These are phyloP conservation scores for Tagetes patula DNA, from an alignment of 129 eudicot species.

Conservation along the genomic window DNA sequence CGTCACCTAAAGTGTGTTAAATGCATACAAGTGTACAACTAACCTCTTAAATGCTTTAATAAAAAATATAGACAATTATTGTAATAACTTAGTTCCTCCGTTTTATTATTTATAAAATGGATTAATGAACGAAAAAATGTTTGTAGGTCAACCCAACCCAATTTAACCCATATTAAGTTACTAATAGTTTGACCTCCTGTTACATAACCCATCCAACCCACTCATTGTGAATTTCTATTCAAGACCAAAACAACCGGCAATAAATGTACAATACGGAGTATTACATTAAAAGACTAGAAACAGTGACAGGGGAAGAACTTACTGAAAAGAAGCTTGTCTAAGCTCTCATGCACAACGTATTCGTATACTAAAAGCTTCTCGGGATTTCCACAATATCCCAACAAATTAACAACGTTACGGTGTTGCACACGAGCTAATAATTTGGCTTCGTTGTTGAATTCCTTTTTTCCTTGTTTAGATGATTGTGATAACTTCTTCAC, in stretches of 20 bases:
- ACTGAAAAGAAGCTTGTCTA: slow-evolving; percentile 79
- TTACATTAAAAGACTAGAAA: neutral
- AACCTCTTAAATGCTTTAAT: neutral
- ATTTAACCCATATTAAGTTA: neutral
- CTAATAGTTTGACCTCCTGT: neutral
- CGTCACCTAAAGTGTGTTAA: neutral
- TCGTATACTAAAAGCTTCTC: slow-evolving; percentile 81
- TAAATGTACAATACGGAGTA: neutral
- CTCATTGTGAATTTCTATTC: neutral
- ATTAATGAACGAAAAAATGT: neutral
- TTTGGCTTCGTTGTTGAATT: slow-evolving; percentile 71
- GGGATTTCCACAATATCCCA: slow-evolving; percentile 58
- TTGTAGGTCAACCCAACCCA: neutral
- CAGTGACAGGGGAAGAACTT: slow-evolving; percentile 28
- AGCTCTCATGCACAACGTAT: slow-evolving; percentile 69
- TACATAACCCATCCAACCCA: neutral
- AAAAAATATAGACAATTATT: neutral
- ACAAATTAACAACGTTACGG: slow-evolving; percentile 62
- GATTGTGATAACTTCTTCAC: slow-evolving; percentile 65
- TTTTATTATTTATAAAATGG: neutral
- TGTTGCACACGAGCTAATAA: slow-evolving; percentile 70
- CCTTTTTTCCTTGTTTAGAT: slow-evolving; percentile 65
- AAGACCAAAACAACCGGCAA: neutral
- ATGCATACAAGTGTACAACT: neutral
- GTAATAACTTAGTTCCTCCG: neutral